Base-by-base conservation (phyloP, 1,139 yeast genomes). In the Yarrowia galli region DNA sequence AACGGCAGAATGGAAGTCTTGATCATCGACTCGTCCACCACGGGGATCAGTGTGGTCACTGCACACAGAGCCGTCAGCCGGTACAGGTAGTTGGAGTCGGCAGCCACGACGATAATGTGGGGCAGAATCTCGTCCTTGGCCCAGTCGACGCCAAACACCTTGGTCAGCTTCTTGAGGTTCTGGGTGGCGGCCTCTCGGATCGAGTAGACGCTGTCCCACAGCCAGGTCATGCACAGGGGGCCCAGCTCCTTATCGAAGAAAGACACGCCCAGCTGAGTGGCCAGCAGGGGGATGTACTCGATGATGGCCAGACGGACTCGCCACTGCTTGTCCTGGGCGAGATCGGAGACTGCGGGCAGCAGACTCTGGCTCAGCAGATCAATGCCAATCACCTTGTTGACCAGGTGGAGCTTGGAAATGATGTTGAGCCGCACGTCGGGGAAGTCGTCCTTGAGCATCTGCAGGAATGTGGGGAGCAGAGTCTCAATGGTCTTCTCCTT, bases 291-390 rank as follows among this genome's bases (percentile, higher is more conserved):
- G 73, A 93, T 92, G 79, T 96, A 96, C 78, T 96, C 97, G 75
- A 96, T 96, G 71, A 96, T 95, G 18, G 99, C 99, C 77, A 96
- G 84, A 76, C 99, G 88, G 36, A 96, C 98, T 75, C 99, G 87
- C 99, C 99, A 96, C 76, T 93, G 96, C 74, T 89, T 89, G 80
- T 96, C 99, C 77, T 92, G 96, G 10, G 99, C 98, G 72, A 96
- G 84, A 74, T 95, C 98, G 28, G 97, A 89, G 71, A 96, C 93
- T 2, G 99, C 99, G 7, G 99, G 99, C 72, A 96, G 83, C 71
- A 96, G 83, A 65, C 92, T 89, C 74, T 93, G 93, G 48, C 97
- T 88, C 73, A 96, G 83, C 72, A 91, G 82, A 74, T 90, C 93
- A 73, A 95, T 92, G 42, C 99, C 99, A 74, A 95, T 91, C 68